A percentile compares a stretch with the other conserved stretches of the same genome.
Conservation (phyloP, 2,329 filamentous ascomycete species). For the Colletotrichum horii region DNA sequence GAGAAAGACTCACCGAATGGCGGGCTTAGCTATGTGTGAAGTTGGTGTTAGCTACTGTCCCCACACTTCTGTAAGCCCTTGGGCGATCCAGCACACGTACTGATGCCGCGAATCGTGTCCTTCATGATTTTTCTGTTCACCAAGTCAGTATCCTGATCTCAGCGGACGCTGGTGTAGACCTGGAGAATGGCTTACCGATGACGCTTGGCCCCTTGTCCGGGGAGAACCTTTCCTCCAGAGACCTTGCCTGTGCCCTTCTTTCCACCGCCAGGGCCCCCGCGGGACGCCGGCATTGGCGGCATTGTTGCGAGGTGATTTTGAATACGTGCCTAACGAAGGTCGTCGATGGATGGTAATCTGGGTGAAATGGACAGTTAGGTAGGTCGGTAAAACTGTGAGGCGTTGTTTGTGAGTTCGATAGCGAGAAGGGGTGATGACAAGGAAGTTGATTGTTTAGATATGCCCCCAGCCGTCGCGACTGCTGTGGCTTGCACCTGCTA, state of each 20-base stretch:
- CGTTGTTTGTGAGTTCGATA: not conserved
- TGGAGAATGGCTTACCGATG: constrained; percentile 26
- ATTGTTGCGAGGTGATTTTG: constrained; percentile 26
- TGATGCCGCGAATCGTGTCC: constrained; percentile 56
- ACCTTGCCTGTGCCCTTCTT: constrained; percentile 20
- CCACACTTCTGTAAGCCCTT: constrained; percentile 22
- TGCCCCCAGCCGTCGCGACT: not conserved
- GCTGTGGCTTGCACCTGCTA: not conserved
- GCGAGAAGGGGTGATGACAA: not conserved
- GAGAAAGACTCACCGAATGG: constrained; percentile 50
- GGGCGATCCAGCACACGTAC: constrained; percentile 33
- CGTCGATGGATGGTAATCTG: not conserved
- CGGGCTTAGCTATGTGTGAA: constrained; percentile 51
- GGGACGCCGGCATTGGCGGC: constrained; percentile 24
- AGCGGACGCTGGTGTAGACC: not conserved
- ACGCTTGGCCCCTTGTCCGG: constrained; percentile 28
- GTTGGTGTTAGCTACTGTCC: constrained; percentile 1
- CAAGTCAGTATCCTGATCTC: not conserved
- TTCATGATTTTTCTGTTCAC: constrained; percentile 49
- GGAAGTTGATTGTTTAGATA: not conserved
- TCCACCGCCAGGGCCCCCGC: constrained; percentile 33
- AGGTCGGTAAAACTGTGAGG: not conserved
- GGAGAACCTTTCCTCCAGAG: constrained; percentile 9
- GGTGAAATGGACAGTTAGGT: not conserved
- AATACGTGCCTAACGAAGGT: not conserved